Evolutionary conservation across 768 basidiomycete species (phyloP), one percentile per base, ranked within the genome.

Genomic region (Pisolithus sp.): DNA sequence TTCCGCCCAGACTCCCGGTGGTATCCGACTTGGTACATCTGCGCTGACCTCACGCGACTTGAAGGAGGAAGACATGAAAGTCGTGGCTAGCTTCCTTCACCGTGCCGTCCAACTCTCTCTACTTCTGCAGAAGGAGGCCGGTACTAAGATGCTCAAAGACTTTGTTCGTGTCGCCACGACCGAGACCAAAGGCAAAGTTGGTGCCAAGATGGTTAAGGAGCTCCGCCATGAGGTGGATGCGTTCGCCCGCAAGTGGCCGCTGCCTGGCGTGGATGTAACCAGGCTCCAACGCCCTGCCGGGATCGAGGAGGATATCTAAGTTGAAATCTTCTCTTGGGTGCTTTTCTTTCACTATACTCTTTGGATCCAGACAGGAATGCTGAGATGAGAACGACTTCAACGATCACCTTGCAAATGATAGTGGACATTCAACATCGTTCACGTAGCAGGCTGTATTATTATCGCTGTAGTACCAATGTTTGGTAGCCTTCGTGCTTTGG

Each of bases 31-130:
- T 58, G 96, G 96, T 54, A 92, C 92, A 31, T 84, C 93, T 21
- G 93, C 95, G 10, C 70, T 99, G 36, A 98, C 96, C 4, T 96
- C 93, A 46, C 91, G 95, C 59, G 77, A 94, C 72, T 93, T 99
- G 93, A 71, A 71, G 49, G 91, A 95, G 70, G 77, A 73, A 20
- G 93, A 97, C 68, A 82, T 96, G 70, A 85, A 87, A 67, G 67
- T 80, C 52, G 93, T 98, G 50, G 96, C 86, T 37, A 79, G 77
- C 52, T 93, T 97, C 81, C 76, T 99, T 50, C 92, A 97, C 76
- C 93, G 94, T 46, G 82, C 91, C 28, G 88, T 99, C 42, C 92
- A 97, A 75, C 83, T 96, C 63, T 83, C 92, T 44, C 78, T 94
- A 41, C 65, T 81, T 38, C 79, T 96, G 42, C 96, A 98, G 73